phyloP scores from a whole-genome alignment of 257 asterid genomes.

The Paraleonurus japonicus region DNA sequence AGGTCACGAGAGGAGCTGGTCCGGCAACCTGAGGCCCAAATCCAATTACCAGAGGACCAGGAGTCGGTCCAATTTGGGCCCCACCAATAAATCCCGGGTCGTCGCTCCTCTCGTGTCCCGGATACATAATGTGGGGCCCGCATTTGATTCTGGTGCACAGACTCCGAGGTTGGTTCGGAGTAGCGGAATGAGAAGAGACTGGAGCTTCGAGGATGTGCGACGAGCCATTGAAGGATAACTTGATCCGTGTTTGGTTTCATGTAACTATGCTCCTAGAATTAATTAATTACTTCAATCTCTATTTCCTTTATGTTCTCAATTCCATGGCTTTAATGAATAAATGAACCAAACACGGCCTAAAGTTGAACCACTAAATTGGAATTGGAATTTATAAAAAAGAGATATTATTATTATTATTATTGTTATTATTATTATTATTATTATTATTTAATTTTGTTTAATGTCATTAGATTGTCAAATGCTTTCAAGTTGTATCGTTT shows the following conservation, averaged over 20 bases:
- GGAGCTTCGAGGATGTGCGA: constrained; percentile 26
- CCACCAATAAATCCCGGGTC: background rate
- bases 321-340: background rate
- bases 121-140: constrained; percentile 3
- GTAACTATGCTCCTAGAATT: background rate
- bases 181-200: constrained; percentile 27
- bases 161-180: constrained; percentile 14
- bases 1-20: constrained; percentile 16
- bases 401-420: too few species aligned
- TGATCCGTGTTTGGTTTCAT: background rate
- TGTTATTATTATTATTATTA: too few species aligned
- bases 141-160: background rate
- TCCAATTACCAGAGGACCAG: background rate
- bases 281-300: background rate
- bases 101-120: background rate
- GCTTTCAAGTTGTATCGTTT: background rate
- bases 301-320: background rate
- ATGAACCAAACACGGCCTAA: too few species aligned
- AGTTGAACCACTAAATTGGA: background rate
- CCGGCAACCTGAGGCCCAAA: background rate
- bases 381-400: background rate
- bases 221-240: constrained; percentile 2
- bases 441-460: background rate
- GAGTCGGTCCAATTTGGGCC: constrained; percentile 10
- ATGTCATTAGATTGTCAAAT: background rate